Evolutionary conservation across 768 basidiomycete genomes (phyloP), one percentile per base, ranked within the genome.

Genomic region (Leccinellum rugosiceps): DNA sequence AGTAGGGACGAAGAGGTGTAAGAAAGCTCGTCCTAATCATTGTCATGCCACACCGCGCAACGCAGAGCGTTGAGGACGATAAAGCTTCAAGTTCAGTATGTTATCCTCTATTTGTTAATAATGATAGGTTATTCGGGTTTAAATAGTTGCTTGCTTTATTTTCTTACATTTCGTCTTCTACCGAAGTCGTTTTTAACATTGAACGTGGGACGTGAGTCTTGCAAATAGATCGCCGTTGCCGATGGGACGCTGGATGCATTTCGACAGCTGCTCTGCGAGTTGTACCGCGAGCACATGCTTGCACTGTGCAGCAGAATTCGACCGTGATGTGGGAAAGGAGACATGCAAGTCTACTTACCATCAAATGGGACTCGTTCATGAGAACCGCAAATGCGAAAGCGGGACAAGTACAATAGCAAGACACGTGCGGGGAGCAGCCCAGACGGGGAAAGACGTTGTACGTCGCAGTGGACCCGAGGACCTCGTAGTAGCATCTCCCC

Each of bases 231-330:
- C 81, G 53, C 83, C 77, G 4, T 71, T 66, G 25, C 66, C 70
- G 46, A 81, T 68, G 32, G 76, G 70, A 21, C 83, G 80, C 52
- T 86, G 79, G 35, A 82, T 63, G 58, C 77, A 83, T 53, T 76
- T 76, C 4, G 74, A 74, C 50, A 90, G 68, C 52, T 77, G 80
- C 26, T 80, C 70, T 3, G 87, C 87, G 14, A 93, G 73, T 14
- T 77, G 73, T 13, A 81, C 78, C 3, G 90, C 91, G 25, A 93
- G 76, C 3, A 90, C 70, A 68, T 93, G 91, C 68, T 93, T 92
- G 66, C 91, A 93, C 91, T 92, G 41, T n/a, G 41, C 6, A 15
- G 47, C n/a, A 13, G 32, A 61, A 25, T 51, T 45, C 32, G 57
- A 53, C 53, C 50, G 50, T 23, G 50, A 57, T 17, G 45, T 28